phyloP scores from a whole-genome alignment of 768 basidiomycete genomes.

The Leccinum fibrillosum region DNA sequence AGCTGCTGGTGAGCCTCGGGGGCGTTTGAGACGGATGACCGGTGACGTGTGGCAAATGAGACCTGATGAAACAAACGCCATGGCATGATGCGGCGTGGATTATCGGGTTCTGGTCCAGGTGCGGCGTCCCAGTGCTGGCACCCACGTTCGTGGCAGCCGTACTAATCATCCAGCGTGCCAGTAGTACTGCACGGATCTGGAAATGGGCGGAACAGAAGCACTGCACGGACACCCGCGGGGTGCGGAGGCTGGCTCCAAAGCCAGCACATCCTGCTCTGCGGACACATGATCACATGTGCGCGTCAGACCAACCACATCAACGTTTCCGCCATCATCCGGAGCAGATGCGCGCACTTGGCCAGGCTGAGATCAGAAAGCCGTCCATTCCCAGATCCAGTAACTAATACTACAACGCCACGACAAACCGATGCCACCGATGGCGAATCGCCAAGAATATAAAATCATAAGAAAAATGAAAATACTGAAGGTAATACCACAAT shows the following conservation, averaged over 20 bases:
- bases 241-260: not conserved
- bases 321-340: not conserved
- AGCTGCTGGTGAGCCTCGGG: not conserved
- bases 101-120: not conserved
- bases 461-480: slow-evolving; percentile 22
- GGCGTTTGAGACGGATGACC: not conserved
- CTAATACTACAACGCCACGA: slow-evolving; percentile 27
- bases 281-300: not conserved
- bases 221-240: slow-evolving; percentile 9
- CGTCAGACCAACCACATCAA: not conserved
- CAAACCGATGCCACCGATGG: slow-evolving; percentile 29
- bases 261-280: not conserved
- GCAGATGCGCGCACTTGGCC: not conserved
- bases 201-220: slow-evolving; percentile 11
- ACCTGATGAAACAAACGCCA: not conserved
- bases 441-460: slow-evolving; percentile 31
- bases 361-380: not conserved
- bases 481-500: slow-evolving; percentile 24
- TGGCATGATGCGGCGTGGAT: slow-evolving; percentile 3
- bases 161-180: not conserved
- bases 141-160: slow-evolving; percentile 3
- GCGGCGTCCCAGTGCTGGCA: not conserved
- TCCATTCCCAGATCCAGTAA: slow-evolving; percentile 14
- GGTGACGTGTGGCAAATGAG: slow-evolving; percentile 4
- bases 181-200: slow-evolving; percentile 21